Evolutionary conservation across 1,139 yeast genomes (phyloP), one percentile per base, ranked within the genome.

Genomic region (Tardiomyces digboiensis): DNA sequence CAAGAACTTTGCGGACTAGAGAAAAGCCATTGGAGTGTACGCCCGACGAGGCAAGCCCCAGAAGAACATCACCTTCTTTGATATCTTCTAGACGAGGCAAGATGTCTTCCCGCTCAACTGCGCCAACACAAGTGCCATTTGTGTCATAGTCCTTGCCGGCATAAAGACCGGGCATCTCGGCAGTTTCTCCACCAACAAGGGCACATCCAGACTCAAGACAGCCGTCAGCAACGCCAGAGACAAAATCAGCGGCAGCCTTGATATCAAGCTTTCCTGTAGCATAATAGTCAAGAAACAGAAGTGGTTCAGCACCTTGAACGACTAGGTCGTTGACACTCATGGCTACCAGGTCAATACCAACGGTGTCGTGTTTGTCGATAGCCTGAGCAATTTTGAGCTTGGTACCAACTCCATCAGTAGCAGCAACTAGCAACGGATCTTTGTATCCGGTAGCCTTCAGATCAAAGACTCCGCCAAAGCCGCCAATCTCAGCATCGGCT

Each of bases 131-230:
- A 38, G 98, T 91, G 66, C 99, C 98, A 59, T 91, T 91, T 48
- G 96, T 89, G 66, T 93, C 99, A 62, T 93, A 93, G 65, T 93
- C 98, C 39, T 93, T 94, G 47, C 80, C 88, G 47, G 81, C 84
- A 61, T 93, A 93, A 83, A 93, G 87, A 53, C 98, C 98, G 38
- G 99, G 99, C 99, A 93, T 93, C 72, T 93, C 99, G 46, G 95
- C 86, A 42, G 99, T 93, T 67, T 93, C 98, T 54, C 98, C 99
- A 46, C 99, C 99, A 49, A 93, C 97, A 50, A 93, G 74, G 7
- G 99, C 98, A 74, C 98, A 91, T 13, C 95, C 96, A 36, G 98
- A 87, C 56, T 79, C 78, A 52, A 82, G 81, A 73, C 99, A 93
- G 44, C 98, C 99, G 53, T 85, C 84, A 41, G 97, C 97, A 51